A percentile compares a stretch with the other conserved stretches of the same genome.
These are phyloP conservation scores for Coniochaeta prunicola DNA, from an alignment of 2,329 filamentous ascomycete species.

Conservation along the genomic window DNA sequence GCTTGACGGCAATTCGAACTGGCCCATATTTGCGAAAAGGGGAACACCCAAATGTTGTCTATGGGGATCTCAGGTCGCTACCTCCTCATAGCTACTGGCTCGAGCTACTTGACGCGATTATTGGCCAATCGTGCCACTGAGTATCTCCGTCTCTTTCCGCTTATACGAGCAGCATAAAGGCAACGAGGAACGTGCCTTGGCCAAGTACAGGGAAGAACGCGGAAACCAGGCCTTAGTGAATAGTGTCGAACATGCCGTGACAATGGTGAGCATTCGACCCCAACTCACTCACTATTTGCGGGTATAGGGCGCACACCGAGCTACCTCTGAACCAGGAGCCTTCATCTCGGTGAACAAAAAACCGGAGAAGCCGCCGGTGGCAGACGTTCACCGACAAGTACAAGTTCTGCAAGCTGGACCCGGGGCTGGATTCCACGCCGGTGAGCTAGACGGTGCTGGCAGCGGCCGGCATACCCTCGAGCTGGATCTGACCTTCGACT, in stretches of 20 bases:
- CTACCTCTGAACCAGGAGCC: slow-evolving; percentile 44
- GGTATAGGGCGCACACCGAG: slow-evolving; percentile 58
- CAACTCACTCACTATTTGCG: background rate
- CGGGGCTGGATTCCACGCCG: slow-evolving; percentile 47
- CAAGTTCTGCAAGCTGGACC: slow-evolving; percentile 50
- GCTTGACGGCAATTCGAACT: background rate
- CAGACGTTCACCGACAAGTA: slow-evolving; percentile 63
- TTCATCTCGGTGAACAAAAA: slow-evolving; percentile 54
- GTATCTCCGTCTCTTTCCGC: background rate
- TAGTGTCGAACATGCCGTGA: slow-evolving; percentile 54
- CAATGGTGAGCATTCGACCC: slow-evolving; percentile 43
- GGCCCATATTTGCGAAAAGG: background rate
- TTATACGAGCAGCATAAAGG: background rate
- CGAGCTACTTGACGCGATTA: slow-evolving; percentile 20
- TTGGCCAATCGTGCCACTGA: slow-evolving; percentile 15
- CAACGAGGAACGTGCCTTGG: slow-evolving; percentile 49
- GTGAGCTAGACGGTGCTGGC: slow-evolving; percentile 42
- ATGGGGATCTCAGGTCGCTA: slow-evolving; percentile 18
- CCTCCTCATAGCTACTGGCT: slow-evolving; percentile 17
- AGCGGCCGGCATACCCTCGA: slow-evolving; percentile 45
- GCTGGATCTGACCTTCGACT: slow-evolving; percentile 52
- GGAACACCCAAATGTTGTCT: slow-evolving; percentile 14
- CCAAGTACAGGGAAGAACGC: slow-evolving; percentile 58
- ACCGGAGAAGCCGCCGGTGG: slow-evolving; percentile 56
- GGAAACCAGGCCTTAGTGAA: slow-evolving; percentile 55